Evolutionary conservation across 2,329 filamentous ascomycete genomes (phyloP).

Genomic region (Calonectria naviculata): DNA sequence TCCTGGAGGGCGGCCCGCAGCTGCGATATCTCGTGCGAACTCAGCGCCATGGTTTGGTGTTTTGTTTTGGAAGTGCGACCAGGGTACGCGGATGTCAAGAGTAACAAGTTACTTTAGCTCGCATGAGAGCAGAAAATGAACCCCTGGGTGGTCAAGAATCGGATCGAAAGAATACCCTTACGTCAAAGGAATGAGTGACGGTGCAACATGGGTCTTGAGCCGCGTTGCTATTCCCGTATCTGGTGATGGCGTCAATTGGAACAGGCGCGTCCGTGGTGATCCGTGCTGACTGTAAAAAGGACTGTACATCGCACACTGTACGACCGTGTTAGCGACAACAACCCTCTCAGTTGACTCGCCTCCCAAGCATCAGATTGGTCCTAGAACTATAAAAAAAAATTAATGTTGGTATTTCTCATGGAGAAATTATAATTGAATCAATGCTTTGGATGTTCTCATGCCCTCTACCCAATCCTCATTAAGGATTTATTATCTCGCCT

Average conservation of each 20-base stretch:
- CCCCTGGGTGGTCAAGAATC: not conserved
- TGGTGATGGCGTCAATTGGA: slow-evolving; percentile 20
- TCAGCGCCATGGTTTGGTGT: slow-evolving; percentile 63
- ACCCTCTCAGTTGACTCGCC: not conserved
- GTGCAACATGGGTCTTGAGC: slow-evolving; percentile 1
- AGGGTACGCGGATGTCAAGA: slow-evolving; percentile 21
- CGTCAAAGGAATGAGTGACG: not conserved
- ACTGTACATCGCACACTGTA: slow-evolving; percentile 18
- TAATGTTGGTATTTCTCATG: not conserved
- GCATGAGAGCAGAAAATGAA: not conserved
- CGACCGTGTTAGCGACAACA: too few species aligned
- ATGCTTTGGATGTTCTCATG: not conserved
- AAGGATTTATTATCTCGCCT: not conserved
- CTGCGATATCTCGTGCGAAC: slow-evolving; percentile 68
- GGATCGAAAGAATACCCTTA: not conserved
- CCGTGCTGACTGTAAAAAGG: not conserved
- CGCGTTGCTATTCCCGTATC: not conserved
- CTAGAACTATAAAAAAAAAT: too few species aligned
- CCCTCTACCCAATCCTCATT: not conserved
- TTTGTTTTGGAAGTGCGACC: slow-evolving; percentile 24
- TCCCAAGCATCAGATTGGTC: not conserved
- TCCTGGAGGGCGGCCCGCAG: slow-evolving; percentile 82
- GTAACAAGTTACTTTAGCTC: not conserved
- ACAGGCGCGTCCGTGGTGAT: slow-evolving; percentile 8
- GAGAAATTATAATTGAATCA: not conserved